A percentile compares a stretch with the other conserved stretches of the same genome.
phyloP scores from a whole-genome alignment of 2,329 filamentous ascomycete species.

The Sclerotinia borealis region DNA sequence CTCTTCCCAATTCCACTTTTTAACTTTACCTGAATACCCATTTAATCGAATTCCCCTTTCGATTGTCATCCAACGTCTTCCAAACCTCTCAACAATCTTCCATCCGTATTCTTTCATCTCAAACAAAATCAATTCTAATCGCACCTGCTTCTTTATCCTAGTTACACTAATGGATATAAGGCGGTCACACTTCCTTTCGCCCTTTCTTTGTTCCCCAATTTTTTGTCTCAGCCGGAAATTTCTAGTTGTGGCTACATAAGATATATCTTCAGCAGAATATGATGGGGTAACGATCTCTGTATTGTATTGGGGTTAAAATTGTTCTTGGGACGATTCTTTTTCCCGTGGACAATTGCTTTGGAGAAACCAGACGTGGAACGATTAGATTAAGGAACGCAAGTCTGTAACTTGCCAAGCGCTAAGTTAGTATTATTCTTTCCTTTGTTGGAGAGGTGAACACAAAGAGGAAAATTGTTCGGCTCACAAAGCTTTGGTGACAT shows the following conservation, averaged over 20 bases:
- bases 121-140: neutral
- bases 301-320: neutral
- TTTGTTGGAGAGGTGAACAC: neutral
- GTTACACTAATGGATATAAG: neutral
- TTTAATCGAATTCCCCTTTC: neutral
- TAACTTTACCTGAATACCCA: neutral
- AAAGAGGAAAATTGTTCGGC: neutral
- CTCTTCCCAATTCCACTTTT: neutral
- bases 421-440: neutral
- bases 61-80: too few relatives aligned
- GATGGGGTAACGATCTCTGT: neutral
- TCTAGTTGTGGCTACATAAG: neutral
- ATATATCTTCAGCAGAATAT: neutral
- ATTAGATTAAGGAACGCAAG: neutral
- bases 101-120: neutral
- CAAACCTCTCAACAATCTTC: neutral
- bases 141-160: neutral
- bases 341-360: neutral
- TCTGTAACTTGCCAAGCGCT: neutral
- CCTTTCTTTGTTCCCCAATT: neutral
- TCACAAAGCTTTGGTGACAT: neutral
- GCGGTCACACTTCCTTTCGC: neutral
- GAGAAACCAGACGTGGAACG: neutral
- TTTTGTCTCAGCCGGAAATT: neutral
- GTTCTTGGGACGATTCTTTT: neutral